phyloP scores from a whole-genome alignment of 2,329 filamentous ascomycete genomes.

The Pestalotiopsis sp. region DNA sequence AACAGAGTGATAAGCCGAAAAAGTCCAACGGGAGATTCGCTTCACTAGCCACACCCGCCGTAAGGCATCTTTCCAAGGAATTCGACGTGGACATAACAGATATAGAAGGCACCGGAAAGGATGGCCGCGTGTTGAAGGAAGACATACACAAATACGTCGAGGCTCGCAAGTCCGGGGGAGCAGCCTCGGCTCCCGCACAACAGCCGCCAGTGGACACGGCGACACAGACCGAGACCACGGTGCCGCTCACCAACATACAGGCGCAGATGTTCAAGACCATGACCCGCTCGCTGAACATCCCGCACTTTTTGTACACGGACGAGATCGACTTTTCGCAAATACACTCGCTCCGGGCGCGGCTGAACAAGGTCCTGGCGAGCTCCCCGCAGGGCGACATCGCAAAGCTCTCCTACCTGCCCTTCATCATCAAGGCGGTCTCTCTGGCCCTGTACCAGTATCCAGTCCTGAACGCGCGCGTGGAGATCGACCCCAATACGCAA shows the following conservation, averaged over 20 bases:
- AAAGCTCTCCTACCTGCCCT: slow-evolving; percentile 88
- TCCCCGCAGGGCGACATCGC: slow-evolving; percentile 45
- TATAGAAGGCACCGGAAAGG: slow-evolving; percentile 83
- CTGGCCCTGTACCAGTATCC: slow-evolving; percentile 81
- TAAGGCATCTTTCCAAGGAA: slow-evolving; percentile 84
- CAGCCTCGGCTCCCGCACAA: slow-evolving; percentile 28
- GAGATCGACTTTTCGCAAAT: slow-evolving; percentile 82
- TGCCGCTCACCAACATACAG: slow-evolving; percentile 78
- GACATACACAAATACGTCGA: slow-evolving; percentile 79
- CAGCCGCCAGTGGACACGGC: slow-evolving; percentile 38
- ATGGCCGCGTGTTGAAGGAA: slow-evolving; percentile 90
- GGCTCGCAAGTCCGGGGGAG: slow-evolving; percentile 35
- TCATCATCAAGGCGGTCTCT: slow-evolving; percentile 95
- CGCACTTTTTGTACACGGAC: slow-evolving; percentile 94
- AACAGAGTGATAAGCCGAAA: slow-evolving; percentile 20
- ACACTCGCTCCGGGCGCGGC: slow-evolving; percentile 69
- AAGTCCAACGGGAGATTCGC: slow-evolving; percentile 65
- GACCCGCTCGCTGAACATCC: slow-evolving; percentile 88
- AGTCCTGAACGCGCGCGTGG: slow-evolving; percentile 84
- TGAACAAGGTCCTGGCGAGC: slow-evolving; percentile 66
- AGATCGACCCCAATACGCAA: slow-evolving; percentile 53
- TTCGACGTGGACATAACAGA: slow-evolving; percentile 76
- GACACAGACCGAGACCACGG: slow-evolving; percentile 68
- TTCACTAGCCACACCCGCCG: slow-evolving; percentile 85
- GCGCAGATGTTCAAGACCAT: slow-evolving; percentile 97